A percentile compares a stretch with the other conserved stretches of the same genome.
These are phyloP conservation scores for Stipa capillata DNA, from an alignment of 176 grass and related monocot species.

Conservation along the genomic window DNA sequence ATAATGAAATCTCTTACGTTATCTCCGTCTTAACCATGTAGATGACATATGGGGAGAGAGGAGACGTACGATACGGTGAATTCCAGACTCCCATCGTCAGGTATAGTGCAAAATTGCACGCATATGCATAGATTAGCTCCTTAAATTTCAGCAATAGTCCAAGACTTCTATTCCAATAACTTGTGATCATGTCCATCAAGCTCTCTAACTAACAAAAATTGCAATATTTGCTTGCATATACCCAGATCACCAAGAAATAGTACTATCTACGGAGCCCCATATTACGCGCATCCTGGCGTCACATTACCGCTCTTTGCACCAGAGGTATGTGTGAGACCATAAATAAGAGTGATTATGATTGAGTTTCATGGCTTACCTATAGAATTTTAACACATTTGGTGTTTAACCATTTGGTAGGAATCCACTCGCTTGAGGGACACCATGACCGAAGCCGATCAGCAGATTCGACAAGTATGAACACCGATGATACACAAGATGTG, in stretches of 20 bases:
- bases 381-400: neutral
- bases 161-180: too few species aligned
- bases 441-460: slow-evolving; percentile 49
- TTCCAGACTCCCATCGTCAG: slow-evolving; percentile 44
- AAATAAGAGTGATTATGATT: too few species aligned
- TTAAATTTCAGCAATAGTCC: too few species aligned
- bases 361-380: neutral
- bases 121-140: too few species aligned
- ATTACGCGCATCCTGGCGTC: slow-evolving; percentile 28
- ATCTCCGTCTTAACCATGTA: slow-evolving; percentile 17
- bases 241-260: slow-evolving; percentile 38
- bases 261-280: slow-evolving; percentile 19
- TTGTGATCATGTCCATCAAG: slow-evolving; percentile 7
- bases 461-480: slow-evolving; percentile 50
- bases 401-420: slow-evolving; percentile 23
- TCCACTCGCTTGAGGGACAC: slow-evolving; percentile 22
- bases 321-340: too few species aligned
- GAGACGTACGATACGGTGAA: slow-evolving; percentile 31
- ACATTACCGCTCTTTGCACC: slow-evolving; percentile 44
- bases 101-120: too few species aligned
- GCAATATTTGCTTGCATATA: neutral
- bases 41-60: slow-evolving; percentile 38
- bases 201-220: slow-evolving; percentile 13
- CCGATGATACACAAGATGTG: slow-evolving; percentile 50
- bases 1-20: neutral